phyloP scores from a whole-genome alignment of 139 green algal genomes.

The Penium margaritaceum region DNA sequence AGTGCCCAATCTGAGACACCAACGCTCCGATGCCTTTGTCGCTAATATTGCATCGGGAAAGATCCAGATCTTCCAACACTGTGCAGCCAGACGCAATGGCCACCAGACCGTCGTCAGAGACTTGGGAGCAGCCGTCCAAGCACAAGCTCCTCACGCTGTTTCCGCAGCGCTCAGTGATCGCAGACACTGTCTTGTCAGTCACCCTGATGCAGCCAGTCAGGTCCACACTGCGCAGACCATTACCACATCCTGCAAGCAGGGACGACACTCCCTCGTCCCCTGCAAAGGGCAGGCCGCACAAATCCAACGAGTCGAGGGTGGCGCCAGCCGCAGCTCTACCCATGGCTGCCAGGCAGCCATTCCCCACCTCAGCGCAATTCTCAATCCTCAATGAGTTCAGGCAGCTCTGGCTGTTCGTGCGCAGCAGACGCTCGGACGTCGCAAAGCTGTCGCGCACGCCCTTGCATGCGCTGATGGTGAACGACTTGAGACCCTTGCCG shows the following conservation, averaged over 20 bases:
- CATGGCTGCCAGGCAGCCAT: neutral
- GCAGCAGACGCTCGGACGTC: too few species aligned
- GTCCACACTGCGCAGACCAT: neutral
- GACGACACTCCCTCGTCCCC: neutral
- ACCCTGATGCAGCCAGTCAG: neutral
- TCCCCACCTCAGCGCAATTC: neutral
- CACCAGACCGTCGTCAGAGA: neutral
- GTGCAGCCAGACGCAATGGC: neutral
- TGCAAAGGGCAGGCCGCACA: neutral
- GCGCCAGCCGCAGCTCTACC: neutral
- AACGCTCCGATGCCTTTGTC: neutral
- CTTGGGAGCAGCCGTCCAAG: neutral
- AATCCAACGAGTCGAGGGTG: neutral
- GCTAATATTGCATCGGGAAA: neutral
- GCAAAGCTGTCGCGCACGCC: too few species aligned
- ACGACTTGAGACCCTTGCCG: neutral
- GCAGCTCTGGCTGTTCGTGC: neutral
- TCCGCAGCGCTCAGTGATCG: neutral
- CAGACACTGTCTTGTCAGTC: neutral
- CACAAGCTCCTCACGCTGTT: neutral
- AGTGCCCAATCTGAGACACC: neutral
- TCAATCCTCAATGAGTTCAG: neutral
- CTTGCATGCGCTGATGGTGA: too few species aligned
- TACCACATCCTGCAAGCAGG: neutral
- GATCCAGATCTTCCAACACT: neutral